A percentile compares a stretch with the other conserved stretches of the same genome.
These are phyloP conservation scores for Zygosaccharomyces pseudobailii DNA, from an alignment of 1,139 yeast genomes.

Conservation along the genomic window DNA sequence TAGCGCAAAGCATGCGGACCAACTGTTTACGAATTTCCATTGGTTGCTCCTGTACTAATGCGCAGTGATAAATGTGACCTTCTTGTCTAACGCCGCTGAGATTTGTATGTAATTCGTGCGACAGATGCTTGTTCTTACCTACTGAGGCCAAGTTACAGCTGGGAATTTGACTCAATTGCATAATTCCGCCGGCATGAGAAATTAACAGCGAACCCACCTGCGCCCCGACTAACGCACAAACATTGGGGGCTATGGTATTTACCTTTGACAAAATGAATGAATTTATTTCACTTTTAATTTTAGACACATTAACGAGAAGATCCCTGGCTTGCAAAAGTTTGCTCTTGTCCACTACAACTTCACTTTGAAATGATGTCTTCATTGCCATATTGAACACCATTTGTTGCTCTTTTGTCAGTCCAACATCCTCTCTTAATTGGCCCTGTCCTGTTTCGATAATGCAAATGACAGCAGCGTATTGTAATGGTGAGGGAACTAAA, in stretches of 20 bases:
- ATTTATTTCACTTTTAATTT: conserved; percentile 44
- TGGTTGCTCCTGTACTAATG: conserved; percentile 48
- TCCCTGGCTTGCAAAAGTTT: conserved; percentile 45
- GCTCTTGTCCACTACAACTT: conserved; percentile 34
- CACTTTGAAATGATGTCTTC: conserved; percentile 39
- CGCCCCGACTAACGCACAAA: conserved; percentile 68
- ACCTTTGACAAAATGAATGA: conserved; percentile 55
- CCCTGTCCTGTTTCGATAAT: conserved; percentile 45
- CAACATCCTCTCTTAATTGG: conserved; percentile 34
- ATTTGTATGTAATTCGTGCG: conserved; percentile 44
- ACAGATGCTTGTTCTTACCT: conserved; percentile 52
- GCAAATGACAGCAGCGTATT: conserved; percentile 53
- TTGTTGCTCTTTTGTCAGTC: conserved; percentile 50
- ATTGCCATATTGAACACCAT: conserved; percentile 75
- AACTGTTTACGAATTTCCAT: conserved; percentile 62
- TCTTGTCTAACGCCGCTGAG: conserved; percentile 50
- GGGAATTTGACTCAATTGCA: conserved; percentile 66
- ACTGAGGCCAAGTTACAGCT: conserved; percentile 78
- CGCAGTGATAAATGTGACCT: conserved; percentile 58
- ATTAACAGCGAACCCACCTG: conserved; percentile 70
- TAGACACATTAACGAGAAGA: conserved; percentile 44
- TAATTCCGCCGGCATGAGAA: conserved; percentile 65
- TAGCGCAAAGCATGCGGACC: conserved; percentile 74
- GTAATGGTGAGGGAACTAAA: conserved; percentile 58
- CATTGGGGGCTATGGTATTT: conserved; percentile 65